Evolutionary conservation across 495 filamentous ascomycete species (phyloP).

Genomic region (Hapsidospora chrysogenum): DNA sequence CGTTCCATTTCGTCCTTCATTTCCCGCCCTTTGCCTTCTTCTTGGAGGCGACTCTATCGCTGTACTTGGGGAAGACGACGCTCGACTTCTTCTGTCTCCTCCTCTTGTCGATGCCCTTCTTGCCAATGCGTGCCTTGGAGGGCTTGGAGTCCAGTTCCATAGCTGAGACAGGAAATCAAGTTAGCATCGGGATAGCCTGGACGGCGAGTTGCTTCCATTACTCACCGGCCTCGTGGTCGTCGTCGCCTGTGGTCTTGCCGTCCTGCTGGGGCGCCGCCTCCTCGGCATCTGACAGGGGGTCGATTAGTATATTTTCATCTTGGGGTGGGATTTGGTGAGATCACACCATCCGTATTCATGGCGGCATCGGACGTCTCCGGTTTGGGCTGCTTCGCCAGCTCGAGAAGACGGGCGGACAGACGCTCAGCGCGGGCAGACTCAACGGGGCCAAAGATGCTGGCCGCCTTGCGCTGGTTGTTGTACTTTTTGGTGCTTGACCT

Average conservation of each 20-base stretch:
- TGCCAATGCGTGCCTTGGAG: background rate
- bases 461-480: conserved; percentile 60
- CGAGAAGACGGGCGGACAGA: conserved; percentile 63
- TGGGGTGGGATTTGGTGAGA: background rate
- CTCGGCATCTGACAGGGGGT: background rate
- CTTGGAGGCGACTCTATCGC: conserved; percentile 1
- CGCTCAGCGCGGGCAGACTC: conserved; percentile 60
- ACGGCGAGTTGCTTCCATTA: background rate
- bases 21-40: background rate
- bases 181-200: background rate
- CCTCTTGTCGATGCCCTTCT: conserved; percentile 1
- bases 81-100: conserved; percentile 1
- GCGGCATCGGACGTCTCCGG: conserved; percentile 13
- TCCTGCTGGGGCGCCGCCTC: background rate
- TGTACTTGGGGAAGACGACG: conserved; percentile 3
- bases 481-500: conserved; percentile 58
- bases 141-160: conserved; percentile 6
- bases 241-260: background rate
- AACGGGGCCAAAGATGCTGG: conserved; percentile 61
- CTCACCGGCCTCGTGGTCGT: conserved; percentile 1
- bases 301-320: background rate
- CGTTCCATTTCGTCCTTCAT: background rate
- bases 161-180: conserved; percentile 1
- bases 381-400: conserved; percentile 53
- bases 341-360: conserved; percentile 16